Evolutionary conservation across 106 monocot species (phyloP).

Genomic region (Alisma plantagoaquatica): DNA sequence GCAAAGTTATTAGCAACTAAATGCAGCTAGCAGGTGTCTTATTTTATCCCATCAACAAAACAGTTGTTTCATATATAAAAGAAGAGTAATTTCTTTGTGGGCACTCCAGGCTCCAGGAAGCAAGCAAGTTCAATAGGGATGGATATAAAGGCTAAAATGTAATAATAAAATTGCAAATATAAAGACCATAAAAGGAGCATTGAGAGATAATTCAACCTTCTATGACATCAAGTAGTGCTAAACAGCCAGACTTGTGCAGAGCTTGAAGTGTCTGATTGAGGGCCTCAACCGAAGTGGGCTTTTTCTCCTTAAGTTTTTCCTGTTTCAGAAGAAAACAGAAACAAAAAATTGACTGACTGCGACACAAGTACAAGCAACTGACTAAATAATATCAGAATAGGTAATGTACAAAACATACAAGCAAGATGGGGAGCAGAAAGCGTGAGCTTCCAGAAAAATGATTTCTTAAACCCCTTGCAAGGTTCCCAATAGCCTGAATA

Average conservation of each 20-base stretch:
- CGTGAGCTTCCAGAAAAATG: constrained; percentile 86
- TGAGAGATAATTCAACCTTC: constrained; percentile 42
- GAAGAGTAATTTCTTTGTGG: too few species aligned
- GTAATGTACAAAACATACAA: constrained; percentile 79
- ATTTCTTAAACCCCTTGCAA: constrained; percentile 78
- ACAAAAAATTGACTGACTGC: too few species aligned
- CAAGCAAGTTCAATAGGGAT: too few species aligned
- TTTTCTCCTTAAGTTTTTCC: constrained; percentile 99
- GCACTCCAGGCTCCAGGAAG: too few species aligned
- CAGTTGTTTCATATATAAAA: too few species aligned
- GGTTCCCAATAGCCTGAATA: constrained; percentile 88
- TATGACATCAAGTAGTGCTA: constrained; percentile 70
- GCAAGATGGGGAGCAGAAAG: constrained; percentile 67
- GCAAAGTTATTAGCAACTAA: too few species aligned
- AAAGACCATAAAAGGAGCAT: not conserved
- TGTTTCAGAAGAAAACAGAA: constrained; percentile 15
- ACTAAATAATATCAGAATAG: too few species aligned
- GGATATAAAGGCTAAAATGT: too few species aligned
- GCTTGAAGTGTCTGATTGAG: constrained; percentile 83
- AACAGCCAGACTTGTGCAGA: constrained; percentile 81
- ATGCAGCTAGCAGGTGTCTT: too few species aligned
- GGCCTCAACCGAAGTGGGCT: constrained; percentile 53
- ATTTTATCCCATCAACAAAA: too few species aligned
- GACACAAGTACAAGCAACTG: too few species aligned
- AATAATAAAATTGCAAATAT: too few species aligned